These are phyloP conservation scores for Cucurbitaria berberidis DNA, from an alignment of 2,329 filamentous ascomycete species.

Conservation along the genomic window DNA sequence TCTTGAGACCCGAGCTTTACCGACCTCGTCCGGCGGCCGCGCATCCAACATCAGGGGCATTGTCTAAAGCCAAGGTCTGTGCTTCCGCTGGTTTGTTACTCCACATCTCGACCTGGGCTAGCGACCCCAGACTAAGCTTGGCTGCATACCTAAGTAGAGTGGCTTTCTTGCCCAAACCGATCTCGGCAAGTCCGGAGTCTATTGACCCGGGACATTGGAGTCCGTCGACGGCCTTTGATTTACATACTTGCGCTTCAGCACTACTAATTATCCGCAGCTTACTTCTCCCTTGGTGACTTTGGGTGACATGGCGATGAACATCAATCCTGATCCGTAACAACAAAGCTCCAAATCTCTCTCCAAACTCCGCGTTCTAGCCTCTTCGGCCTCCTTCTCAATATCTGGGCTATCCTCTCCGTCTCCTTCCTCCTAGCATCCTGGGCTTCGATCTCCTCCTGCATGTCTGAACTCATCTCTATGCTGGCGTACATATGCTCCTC, in stretches of 20 bases:
- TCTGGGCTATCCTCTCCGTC: constrained; percentile 12
- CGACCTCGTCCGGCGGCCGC: background rate
- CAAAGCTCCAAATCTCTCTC: constrained; percentile 34
- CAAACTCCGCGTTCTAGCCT: constrained; percentile 17
- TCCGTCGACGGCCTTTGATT: no score
- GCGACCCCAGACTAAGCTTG: background rate
- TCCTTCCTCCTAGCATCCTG: constrained; percentile 16
- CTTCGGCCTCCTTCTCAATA: constrained; percentile 18
- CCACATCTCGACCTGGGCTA: background rate
- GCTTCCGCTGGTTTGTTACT: background rate
- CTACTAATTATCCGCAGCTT: background rate
- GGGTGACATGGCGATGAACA: background rate
- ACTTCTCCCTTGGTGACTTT: background rate
- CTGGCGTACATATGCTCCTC: background rate
- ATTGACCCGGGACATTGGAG: no score
- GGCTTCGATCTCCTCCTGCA: constrained; percentile 21
- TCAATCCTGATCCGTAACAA: constrained; percentile 21
- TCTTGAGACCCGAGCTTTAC: background rate
- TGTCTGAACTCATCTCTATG: constrained; percentile 10
- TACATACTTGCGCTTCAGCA: background rate
- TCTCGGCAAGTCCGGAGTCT: background rate
- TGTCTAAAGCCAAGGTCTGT: background rate
- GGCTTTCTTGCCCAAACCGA: no score
- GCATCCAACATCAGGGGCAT: background rate
- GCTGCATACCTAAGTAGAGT: no score